phyloP scores from a whole-genome alignment of 169 alveolate species.

The Plasmodium vivax region DNA sequence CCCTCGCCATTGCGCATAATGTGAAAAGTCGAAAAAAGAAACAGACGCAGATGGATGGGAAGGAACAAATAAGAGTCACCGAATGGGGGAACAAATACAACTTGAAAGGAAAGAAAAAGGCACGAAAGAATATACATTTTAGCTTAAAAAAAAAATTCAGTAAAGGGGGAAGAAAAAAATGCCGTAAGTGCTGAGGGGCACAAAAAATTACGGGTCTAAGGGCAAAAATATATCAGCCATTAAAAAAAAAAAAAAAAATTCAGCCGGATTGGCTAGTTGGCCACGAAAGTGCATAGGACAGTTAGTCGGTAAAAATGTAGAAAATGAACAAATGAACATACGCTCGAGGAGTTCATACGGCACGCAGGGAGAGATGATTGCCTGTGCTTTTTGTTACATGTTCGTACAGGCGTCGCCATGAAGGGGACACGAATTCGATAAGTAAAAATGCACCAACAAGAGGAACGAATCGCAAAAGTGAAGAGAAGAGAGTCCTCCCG shows the following conservation, averaged over 20 bases:
- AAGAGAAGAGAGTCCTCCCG: background rate
- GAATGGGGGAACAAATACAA: background rate
- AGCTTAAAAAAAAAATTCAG: background rate
- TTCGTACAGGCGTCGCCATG: background rate
- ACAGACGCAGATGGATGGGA: background rate
- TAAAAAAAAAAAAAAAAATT: no score
- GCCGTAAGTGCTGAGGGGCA: background rate
- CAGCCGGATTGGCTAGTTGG: background rate
- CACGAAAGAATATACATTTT: background rate
- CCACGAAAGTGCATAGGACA: background rate
- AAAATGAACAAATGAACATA: background rate
- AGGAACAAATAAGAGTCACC: background rate
- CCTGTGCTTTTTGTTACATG: background rate
- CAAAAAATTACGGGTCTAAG: background rate
- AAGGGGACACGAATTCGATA: background rate
- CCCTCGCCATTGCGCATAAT: background rate
- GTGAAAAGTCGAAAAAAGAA: background rate
- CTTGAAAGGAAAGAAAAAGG: background rate
- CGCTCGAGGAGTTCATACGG: background rate
- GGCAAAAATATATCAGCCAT: background rate
- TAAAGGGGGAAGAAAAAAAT: background rate
- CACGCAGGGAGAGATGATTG: background rate
- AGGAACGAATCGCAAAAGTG: background rate
- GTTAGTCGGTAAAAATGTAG: background rate
- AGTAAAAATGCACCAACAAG: background rate